Base-by-base conservation (phyloP, 768 basidiomycete genomes). In the Amanita pallidorosea region DNA sequence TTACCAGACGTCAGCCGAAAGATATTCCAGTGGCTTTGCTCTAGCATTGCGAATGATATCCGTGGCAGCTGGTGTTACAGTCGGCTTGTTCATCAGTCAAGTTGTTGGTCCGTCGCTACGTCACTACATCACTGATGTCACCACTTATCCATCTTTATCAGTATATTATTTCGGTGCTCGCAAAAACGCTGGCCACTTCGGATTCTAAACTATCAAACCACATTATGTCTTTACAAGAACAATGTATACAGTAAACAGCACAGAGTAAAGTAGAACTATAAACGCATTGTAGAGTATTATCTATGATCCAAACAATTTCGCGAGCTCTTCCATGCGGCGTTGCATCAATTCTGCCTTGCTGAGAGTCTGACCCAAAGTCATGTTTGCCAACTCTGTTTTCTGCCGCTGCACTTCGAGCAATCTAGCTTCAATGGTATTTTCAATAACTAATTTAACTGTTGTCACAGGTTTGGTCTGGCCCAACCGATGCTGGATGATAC, bases 381-480 rank as follows among this genome's bases (percentile, higher is more conserved):
- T 83, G 59, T 96, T 91, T 38, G 95, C 95, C 52, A 99, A 70
- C 56, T 85, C 89, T 13, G 87, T 89, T 71, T 99, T 99, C 75
- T 93, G 91, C 66, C 75, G 77, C 69, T 99, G 95, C 6, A 98
- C 91, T 67, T 92, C 86, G 45, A 97, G 75, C 58, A 99, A 76
- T 49, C 86, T 83, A 49, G 82, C 86, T 68, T 99, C 96, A 64
- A 99, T 96, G 25, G 91, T 86, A 58, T 92, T 83, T 63, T 89
- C 83, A 57, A 98, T 96, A 61, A 99, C 91, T 51, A 94, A 76
- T 64, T 94, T 96, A 60, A 95, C 74, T 0, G 92, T 92, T 12
- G 84, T 85, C 12, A 99, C 96, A 1, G 91, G 88, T 50, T 82
- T 77, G 1, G 85, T 94, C 65, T 98, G 96, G 20, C 96, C 96